Evolutionary conservation across 2,329 filamentous ascomycete genomes (phyloP), one percentile per base, ranked within the genome.

Genomic region (Neonectria punicea): DNA sequence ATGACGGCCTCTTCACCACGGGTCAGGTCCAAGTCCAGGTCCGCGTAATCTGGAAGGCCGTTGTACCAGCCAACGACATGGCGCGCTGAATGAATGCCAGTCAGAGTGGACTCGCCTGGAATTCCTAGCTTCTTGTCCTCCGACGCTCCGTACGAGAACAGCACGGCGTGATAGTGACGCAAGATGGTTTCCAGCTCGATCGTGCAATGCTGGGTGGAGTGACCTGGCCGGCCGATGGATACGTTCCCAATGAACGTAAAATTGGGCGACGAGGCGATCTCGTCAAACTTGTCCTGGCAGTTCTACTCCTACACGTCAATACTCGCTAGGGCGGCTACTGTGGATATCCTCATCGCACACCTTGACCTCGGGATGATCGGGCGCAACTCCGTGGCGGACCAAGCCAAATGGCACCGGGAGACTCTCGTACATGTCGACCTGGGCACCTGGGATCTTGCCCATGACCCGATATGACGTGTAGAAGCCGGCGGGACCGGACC

Each of bases 31-130:
- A 94, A 92, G n/a, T 86, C 82, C 8, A 97, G 81, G 71, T 86
- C 79, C 20, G 91, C 87, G 75, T 92, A 92, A 72, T 97, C 92
- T 0, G 96, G 96, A 3, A 97, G 85, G 3, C 96, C 96, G 78
- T 99, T 99, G 80, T 99, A 99, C 96, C 96, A 99, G 18, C 94
- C 96, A 1, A 99, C 96, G 77, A 98, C 98, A 43, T 94, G 91
- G 30, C 96, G 89, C 2, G 96, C 96, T 8, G 94, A 97, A 76
- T 94, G 91, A 18, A 98, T 89, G 3, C 93, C 93, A 28, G 85
- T 83, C 7, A 96, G 81, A 6, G 80, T 78, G 4, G 90, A 86
- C 75, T 99, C 96, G 9, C 95, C 94, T 0, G 92, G 89, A 39
- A 99, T 89, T 0, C 88, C 90, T 0, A 99, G 84, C 60, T 86